Evolutionary conservation across 2,329 filamentous ascomycete genomes (phyloP).

Genomic region (Thelonectria olida): DNA sequence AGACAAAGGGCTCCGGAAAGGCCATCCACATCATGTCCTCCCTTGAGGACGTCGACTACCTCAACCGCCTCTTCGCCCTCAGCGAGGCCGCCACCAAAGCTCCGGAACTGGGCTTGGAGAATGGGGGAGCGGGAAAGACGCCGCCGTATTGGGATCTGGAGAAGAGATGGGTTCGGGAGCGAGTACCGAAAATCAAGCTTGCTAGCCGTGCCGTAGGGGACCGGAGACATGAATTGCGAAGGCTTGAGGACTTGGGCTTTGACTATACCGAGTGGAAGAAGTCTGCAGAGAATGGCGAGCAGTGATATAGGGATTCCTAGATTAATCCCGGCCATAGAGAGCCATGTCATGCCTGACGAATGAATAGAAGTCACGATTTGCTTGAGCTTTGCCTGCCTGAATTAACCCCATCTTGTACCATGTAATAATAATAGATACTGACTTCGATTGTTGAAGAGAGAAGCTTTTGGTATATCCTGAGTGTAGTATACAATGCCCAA

Average conservation of each 20-base stretch:
- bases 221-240: conserved; percentile 44
- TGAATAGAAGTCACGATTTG: neutral
- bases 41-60: conserved; percentile 67
- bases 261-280: conserved; percentile 46
- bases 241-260: conserved; percentile 50
- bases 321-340: neutral
- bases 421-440: neutral
- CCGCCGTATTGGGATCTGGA: conserved; percentile 53
- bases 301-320: conserved; percentile 9
- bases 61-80: conserved; percentile 65
- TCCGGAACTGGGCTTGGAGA: conserved; percentile 41
- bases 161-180: conserved; percentile 50
- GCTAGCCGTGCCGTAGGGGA: conserved; percentile 49
- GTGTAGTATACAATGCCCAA: neutral
- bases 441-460: neutral
- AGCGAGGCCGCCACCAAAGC: conserved; percentile 48
- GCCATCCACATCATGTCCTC: conserved; percentile 53
- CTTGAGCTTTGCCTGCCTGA: no score
- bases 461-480: neutral
- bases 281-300: conserved; percentile 26
- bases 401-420: neutral
- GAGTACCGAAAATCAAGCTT: conserved; percentile 52
- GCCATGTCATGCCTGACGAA: neutral
- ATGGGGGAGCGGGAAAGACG: conserved; percentile 48
- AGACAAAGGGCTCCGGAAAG: conserved; percentile 53